Evolutionary conservation across 2,329 filamentous ascomycete genomes (phyloP), one percentile per base, ranked within the genome.

Genomic region (Xylaria sp.): DNA sequence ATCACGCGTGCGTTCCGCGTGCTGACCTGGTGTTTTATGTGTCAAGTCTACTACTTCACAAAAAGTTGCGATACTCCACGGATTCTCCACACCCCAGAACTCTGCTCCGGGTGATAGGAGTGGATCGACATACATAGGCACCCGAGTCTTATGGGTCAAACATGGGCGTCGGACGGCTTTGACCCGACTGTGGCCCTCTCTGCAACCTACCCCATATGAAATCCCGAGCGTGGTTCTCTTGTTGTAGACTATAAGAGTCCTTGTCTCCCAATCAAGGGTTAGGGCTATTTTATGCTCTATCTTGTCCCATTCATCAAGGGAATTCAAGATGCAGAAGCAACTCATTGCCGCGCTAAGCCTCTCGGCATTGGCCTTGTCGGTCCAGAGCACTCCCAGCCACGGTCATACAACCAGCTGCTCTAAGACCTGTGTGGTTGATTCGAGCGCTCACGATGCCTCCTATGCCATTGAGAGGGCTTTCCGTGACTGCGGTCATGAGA

Each of bases 391-490:
- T 21, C 46, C 43, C 43, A 47, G 43, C 43, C 43, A 31, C 43
- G 43, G 25, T 31, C 25, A 47, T 31, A 47, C 43, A 31, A 31
- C 43, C 43, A 31, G 31, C 46, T 49, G n/a, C 46, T 37, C 46
- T n/a, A 49, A 49, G 46, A 35, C 46, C 17, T 49, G 46, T 49
- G 46, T 49, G 46, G 46, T 49, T 49, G 46, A 49, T 49, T 49
- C 46, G 46, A 49, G 46, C 46, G 46, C 46, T 35, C 46, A 35
- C 46, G 46, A 49, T 37, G 29, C 46, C 46, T 49, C 46, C 46
- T 49, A 49, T 35, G 46, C 46, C 46, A 49, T 49, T 23, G 46
- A 49, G 29, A 35, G 31, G 46, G 46, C 46, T 37, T 49, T 49
- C 46, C 46, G 31, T 23, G 46, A 49, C 46, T 49, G 46, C 46